Evolutionary conservation across 495 filamentous ascomycete species (phyloP), one percentile per base, ranked within the genome.

Genomic region (Terfezia claveryi): DNA sequence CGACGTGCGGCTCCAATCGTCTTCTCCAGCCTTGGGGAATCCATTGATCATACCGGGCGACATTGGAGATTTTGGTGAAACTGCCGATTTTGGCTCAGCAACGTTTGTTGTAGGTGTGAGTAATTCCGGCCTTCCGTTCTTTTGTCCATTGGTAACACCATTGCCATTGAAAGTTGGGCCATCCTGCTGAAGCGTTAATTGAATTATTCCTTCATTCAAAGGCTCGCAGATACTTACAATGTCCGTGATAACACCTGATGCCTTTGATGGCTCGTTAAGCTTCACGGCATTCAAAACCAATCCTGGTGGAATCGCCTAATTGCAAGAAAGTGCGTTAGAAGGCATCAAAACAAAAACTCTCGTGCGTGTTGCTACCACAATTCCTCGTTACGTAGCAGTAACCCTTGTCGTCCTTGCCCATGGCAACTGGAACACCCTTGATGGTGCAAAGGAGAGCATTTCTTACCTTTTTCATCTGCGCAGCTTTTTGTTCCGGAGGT

Each of bases 401-500:
- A 10, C 27, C 4, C 27, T 32, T 32, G 27, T 32, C 27, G 5
- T 27, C 27, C 27, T 27, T 32, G 37, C 23, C 37, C 17, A 14
- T 1, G 38, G 54, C 38, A n/a, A 55, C 14, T 4, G 51, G 16
- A 27, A 32, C 54, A 14, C 17, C 14, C 44, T 1, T 49, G 44
- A 49, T 11, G n/a, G 38, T 17, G 54, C 32, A 44, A 44, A 8
- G 53, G 32, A 27, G 53, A 12, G 41, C 36, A n/a, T 14, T 49
- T 57, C 55, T 55, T 76, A 95, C 91, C 59, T 80, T 76, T 74
- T 74, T 73, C 5, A 81, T 80, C 57, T 83, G 81, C 23, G 82
- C 82, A 51, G 76, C 80, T 71, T 96, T 96, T 63, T 88, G 76
- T 67, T 86, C 85, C 0, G 84, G 76, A 17, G 75, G 80, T 27